Evolutionary conservation across 2,329 filamentous ascomycete genomes (phyloP), one percentile per base, ranked within the genome.

Genomic region (Meredithiella fracta): DNA sequence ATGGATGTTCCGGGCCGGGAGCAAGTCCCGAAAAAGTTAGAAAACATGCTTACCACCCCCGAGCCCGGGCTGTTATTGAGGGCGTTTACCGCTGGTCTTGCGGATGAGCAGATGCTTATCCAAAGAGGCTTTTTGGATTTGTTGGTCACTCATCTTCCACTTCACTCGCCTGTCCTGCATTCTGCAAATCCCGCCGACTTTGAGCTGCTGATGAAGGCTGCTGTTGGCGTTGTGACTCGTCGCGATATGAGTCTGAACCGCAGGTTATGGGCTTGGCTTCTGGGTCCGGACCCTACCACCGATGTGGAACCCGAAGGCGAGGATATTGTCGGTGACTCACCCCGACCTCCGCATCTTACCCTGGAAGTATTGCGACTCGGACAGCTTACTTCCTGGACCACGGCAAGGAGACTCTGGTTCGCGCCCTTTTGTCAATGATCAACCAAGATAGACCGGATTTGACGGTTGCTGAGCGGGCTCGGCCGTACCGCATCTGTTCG

Each of bases 171-270:
- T 15, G 83, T 96, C 1, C 70, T 98, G 7, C 90, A 94, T 65
- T 75, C 78, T 15, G 84, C 91, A 37, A 85, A 85, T 59, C 66
- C 76, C 4, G 76, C 77, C 34, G 94, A 98, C 64, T 72, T 96
- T 17, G 83, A 95, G 64, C 77, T 87, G 1, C 74, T 98, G 1
- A 76, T 96, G 31, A 78, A 82, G 58, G 86, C 91, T 15, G 90
- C 91, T 4, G 82, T 82, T n/a, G 82, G 86, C 1, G 90, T 98
- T 20, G 88, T 97, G 1, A 82, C 82, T 20, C 79, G 92, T 52
- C 80, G 90, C 68, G 92, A 98, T 61, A 98, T 98, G 92, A 94
- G 91, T 65, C 72, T 98, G 51, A 98, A 98, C 66, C 76, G 92
- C 62, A 80, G 92, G 38, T 71, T 98, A n/a, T 97, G 91, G 89